These are phyloP conservation scores for Evernia prunastri DNA, from an alignment of 495 filamentous ascomycete genomes.

Conservation along the genomic window DNA sequence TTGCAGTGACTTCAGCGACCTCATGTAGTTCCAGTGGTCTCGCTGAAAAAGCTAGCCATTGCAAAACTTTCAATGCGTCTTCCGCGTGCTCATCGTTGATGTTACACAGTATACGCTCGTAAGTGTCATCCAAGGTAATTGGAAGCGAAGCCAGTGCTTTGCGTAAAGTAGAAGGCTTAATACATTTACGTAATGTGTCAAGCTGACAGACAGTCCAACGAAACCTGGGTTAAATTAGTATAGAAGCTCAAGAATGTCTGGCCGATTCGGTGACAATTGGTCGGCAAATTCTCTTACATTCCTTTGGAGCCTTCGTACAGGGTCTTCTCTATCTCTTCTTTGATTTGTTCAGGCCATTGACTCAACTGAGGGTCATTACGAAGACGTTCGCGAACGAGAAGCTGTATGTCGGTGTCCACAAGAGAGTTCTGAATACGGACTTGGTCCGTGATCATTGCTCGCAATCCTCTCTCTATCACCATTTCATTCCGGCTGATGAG, in stretches of 20 bases:
- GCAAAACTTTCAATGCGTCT: slow-evolving; percentile 26
- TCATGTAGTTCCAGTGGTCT: slow-evolving; percentile 26
- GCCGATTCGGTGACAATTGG: no score
- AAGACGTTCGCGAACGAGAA: slow-evolving; percentile 30
- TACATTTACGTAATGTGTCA: slow-evolving; percentile 31
- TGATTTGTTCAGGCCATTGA: slow-evolving; percentile 26
- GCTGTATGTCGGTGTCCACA: slow-evolving; percentile 29
- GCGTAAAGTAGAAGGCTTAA: slow-evolving; percentile 21
- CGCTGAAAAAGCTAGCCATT: slow-evolving; percentile 30
- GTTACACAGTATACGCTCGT: slow-evolving; percentile 30
- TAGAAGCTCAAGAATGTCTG: slow-evolving; percentile 6
- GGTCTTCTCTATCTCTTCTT: slow-evolving; percentile 27
- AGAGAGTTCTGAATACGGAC: slow-evolving; percentile 17
- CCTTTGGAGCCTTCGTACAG: slow-evolving; percentile 29
- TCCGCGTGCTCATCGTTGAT: slow-evolving; percentile 25
- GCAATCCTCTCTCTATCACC: slow-evolving; percentile 31
- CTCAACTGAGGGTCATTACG: slow-evolving; percentile 25
- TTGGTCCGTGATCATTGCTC: background rate
- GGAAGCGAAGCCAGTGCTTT: slow-evolving; percentile 33
- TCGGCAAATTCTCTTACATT: slow-evolving; percentile 33
- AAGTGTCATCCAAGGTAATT: slow-evolving; percentile 34
- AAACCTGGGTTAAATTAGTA: slow-evolving; percentile 29
- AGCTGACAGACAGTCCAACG: slow-evolving; percentile 38
- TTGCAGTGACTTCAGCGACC: slow-evolving; percentile 25
- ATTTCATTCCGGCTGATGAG: slow-evolving; percentile 33